Base-by-base conservation (phyloP, 176 grass and related monocot species). In the Carex scoparia region DNA sequence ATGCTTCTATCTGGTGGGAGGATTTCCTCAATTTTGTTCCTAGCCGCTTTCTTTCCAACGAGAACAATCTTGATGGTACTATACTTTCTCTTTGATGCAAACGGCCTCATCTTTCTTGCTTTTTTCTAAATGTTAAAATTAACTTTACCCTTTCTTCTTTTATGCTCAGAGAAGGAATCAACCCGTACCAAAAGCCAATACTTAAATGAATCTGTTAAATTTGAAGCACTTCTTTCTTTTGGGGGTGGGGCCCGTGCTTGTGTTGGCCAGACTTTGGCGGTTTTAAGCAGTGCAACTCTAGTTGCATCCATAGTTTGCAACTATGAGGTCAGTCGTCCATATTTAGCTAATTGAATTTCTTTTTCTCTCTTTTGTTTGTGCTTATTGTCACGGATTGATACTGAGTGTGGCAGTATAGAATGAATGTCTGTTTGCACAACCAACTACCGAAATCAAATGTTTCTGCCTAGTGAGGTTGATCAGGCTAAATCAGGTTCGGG, bases 21-120 rank as follows among this genome's bases (percentile, higher is more conserved):
- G 91, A 99, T 94, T 89, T 87, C 79, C 60, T 46, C 65, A 53
- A 99, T 70, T 99, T 95, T 27, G 92, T 92, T 87, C 96, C 91
- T 85, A 76, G 32, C 18, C 91, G 85, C 11, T 94, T 94, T 49
- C 85, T 99, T 10, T 86, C 89, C 48, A 92, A 90, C 51, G 79
- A 56, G 0, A 44, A 85, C 27, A 49, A 86, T 87, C 55, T 84
- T 66, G 76, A 84, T 90, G 96, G 93, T 98, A 75, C 13, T 27
- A 42, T n/a, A 60, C 44, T 6, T 4, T 4, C 49, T 60, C 3
- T 37, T 73, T 69, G 35, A 40, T 40, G 77, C 70, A 23, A 84
- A 18, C 61, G 53, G 13, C 51, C 73, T 81, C 30, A 44, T 48
- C 32, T 82, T 85, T 35, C 58, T 86, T 27, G 76, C 4, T 81